phyloP scores from a whole-genome alignment of 2,329 filamentous ascomycete genomes.

The Colletotrichum sp. region DNA sequence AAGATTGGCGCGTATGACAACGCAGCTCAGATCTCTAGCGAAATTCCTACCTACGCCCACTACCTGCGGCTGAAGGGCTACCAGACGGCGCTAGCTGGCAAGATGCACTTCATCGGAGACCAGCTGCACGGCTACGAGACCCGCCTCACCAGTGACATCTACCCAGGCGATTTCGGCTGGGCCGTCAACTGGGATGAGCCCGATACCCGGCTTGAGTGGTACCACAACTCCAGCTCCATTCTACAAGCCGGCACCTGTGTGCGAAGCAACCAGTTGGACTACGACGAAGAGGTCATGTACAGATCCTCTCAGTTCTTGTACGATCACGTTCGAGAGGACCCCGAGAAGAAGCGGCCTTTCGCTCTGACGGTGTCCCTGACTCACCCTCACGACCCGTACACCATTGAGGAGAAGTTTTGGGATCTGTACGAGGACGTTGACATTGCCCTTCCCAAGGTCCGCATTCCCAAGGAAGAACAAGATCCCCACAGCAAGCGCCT shows the following conservation, averaged over 20 bases:
- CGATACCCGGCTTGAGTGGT: conserved; percentile 86
- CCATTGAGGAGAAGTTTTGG: conserved; percentile 93
- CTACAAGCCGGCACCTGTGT: conserved; percentile 88
- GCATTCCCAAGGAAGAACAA: conserved; percentile 79
- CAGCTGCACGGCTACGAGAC: conserved; percentile 95
- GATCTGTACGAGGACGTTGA: conserved; percentile 89
- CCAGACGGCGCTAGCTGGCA: conserved; percentile 88
- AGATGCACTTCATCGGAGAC: conserved; percentile 98
- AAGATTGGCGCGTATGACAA: conserved; percentile 95
- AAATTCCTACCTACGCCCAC: conserved; percentile 90
- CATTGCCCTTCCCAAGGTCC: conserved; percentile 80
- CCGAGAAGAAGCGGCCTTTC: conserved; percentile 75
- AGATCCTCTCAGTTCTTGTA: conserved; percentile 88
- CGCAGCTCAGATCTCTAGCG: conserved; percentile 80
- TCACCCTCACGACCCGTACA: conserved; percentile 94
- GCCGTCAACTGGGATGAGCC: conserved; percentile 95
- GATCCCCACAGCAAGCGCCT: conserved; percentile 88
- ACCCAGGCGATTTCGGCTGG: conserved; percentile 94
- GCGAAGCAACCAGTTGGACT: conserved; percentile 93
- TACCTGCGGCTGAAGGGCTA: conserved; percentile 86
- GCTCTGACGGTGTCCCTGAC: conserved; percentile 90
- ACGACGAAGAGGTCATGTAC: conserved; percentile 96
- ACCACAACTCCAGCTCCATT: conserved; percentile 94
- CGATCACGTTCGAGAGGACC: conserved; percentile 84
- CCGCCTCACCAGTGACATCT: conserved; percentile 92